Evolutionary conservation across 2,329 filamentous ascomycete species (phyloP).

Genomic region (Colletotrichum tofieldiae): DNA sequence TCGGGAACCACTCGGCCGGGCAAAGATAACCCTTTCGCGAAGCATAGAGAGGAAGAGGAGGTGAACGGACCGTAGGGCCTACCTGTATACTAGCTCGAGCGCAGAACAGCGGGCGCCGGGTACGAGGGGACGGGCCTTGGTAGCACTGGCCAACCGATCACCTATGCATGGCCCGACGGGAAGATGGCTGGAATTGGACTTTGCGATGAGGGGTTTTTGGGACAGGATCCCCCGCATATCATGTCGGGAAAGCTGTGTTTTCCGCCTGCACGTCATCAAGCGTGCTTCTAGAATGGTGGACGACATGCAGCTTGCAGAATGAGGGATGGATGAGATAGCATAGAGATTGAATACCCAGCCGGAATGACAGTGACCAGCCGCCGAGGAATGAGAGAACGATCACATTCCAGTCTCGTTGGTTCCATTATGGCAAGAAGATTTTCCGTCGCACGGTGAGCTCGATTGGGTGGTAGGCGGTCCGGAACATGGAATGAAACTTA

Average conservation of each 20-base stretch:
- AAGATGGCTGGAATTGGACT: conserved; percentile 11
- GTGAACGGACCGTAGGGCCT: neutral
- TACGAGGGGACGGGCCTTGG: conserved; percentile 5
- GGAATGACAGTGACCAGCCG: neutral
- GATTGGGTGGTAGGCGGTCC: neutral
- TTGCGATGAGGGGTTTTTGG: conserved; percentile 5
- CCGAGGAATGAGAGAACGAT: neutral
- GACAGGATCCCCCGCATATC: conserved; percentile 1
- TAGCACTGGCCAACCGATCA: conserved; percentile 22
- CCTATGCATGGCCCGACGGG: conserved; percentile 9
- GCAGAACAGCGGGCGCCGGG: conserved; percentile 1
- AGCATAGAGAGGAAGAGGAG: neutral
- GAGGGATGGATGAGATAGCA: neutral
- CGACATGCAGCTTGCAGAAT: neutral
- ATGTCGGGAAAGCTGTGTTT: neutral
- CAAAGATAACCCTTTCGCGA: neutral
- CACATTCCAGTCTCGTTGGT: neutral
- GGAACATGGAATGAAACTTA: neutral
- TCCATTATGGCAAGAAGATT: neutral
- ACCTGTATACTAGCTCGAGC: neutral
- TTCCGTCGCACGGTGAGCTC: neutral
- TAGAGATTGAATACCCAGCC: conserved; percentile 3
- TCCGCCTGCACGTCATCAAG: neutral
- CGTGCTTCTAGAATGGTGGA: neutral
- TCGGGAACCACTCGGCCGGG: neutral